Evolutionary conservation across 2,329 filamentous ascomycete species (phyloP), one percentile per base, ranked within the genome.

Genomic region (Exophiala sideris): DNA sequence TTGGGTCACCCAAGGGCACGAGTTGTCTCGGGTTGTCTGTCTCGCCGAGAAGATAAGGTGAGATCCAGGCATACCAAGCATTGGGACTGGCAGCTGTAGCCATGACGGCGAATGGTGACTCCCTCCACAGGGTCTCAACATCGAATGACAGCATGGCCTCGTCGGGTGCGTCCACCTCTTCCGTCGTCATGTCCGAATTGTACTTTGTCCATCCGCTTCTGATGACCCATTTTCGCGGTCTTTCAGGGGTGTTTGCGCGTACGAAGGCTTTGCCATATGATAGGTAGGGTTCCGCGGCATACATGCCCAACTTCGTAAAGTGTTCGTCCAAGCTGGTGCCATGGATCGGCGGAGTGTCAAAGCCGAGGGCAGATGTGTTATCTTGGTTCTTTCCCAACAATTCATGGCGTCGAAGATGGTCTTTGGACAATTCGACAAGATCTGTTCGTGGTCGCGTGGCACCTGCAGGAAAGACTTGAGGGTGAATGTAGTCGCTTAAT

Each of bases 11-110:
- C 5, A 99, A 73, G 0, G 95, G 91, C 45, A 99, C 86, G 10
- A 99, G 75, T 56, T 99, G 92, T 45, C 83, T 81, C 65, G 89
- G 81, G 32, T 84, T 84, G 34, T 87, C 76, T 1, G 89, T 86
- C 74, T 97, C 89, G 29, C 85, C 88, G 14, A 99, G 73, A 34
- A 99, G 75, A 92, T 92, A 99, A 0, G 94, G 94, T 10, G 94
- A 99, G 49, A 99, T 72, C 94, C 94, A 99, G 0, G 87, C 89
- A 73, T 99, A 99, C 95, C 95, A 99, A 29, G 91, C 86, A 2
- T 85, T 91, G 0, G 89, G 86, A 62, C 91, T 91, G 14, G 86
- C 88, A 11, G 95, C 94, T 68, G 92, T 97, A 18, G 95, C 94
- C 90, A 99, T 97, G 53, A 96, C 90, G 0, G 95, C 91, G 70